Conservation (phyloP, 192 early-diverging fungal species). For the Podila verticillata region DNA sequence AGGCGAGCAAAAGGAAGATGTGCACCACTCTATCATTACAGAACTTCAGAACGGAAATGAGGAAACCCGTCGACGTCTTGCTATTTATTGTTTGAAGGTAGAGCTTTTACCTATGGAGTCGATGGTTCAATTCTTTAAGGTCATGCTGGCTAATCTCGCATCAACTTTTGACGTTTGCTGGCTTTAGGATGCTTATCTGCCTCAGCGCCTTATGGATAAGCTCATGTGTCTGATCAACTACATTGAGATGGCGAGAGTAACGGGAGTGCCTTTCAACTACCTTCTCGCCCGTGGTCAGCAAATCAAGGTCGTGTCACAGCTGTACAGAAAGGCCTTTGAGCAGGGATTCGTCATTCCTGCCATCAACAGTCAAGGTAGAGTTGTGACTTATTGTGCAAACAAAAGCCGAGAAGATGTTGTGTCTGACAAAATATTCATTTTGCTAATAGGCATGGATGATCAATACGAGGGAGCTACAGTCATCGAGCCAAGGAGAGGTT, state of each 20-base stretch:
- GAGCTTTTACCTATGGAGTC: not conserved
- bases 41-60: constrained; percentile 96
- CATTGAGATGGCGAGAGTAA: constrained; percentile 98
- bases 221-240: constrained; percentile 97
- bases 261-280: constrained; percentile 95
- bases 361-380: constrained; percentile 76
- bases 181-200: constrained; percentile 87
- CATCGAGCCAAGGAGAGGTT: constrained; percentile 94
- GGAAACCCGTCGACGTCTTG: constrained; percentile 93
- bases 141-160: too few relatives aligned
- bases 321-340: constrained; percentile 86
- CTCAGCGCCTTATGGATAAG: constrained; percentile 94
- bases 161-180: not conserved
- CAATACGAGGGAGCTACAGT: constrained; percentile 97
- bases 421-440: not conserved
- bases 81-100: constrained; percentile 95
- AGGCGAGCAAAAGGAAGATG: constrained; percentile 99
- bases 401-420: not conserved
- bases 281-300: constrained; percentile 94
- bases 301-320: constrained; percentile 97
- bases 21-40: constrained; percentile 97
- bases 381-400: not conserved
- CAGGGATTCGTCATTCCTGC: constrained; percentile 92
- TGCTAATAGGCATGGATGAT: constrained; percentile 72
- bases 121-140: too few relatives aligned